Conservation (phyloP, 768 basidiomycete species). For the Phlebiopsis flavidoalba region DNA sequence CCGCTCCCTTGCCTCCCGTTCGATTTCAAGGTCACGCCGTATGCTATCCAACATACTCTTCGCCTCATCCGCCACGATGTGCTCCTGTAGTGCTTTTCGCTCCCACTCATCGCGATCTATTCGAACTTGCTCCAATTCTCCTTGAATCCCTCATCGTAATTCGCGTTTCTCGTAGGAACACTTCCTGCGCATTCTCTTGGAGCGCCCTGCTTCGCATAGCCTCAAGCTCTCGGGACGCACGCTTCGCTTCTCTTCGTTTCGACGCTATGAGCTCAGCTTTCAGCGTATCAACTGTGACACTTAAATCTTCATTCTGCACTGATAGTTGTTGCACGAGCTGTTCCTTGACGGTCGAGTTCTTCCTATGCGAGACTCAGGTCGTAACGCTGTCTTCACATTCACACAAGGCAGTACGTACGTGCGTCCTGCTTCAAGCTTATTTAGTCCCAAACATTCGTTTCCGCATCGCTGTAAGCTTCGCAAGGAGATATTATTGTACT, state of each 20-base stretch:
- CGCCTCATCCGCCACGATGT: constrained; percentile 66
- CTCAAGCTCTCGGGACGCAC: constrained; percentile 65
- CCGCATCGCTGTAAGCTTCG: constrained; percentile 90
- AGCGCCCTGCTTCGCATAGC: constrained; percentile 57
- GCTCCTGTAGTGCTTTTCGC: constrained; percentile 54
- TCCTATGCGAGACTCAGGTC: constrained; percentile 53
- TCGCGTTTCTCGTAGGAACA: constrained; percentile 68
- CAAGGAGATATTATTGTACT: constrained; percentile 83
- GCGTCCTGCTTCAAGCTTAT: constrained; percentile 96
- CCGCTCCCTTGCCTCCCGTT: constrained; percentile 53
- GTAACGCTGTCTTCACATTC: not conserved
- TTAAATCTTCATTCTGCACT: constrained; percentile 71
- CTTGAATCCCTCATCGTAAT: constrained; percentile 69
- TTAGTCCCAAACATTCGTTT: constrained; percentile 88
- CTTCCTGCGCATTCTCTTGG: constrained; percentile 69
- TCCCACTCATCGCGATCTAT: constrained; percentile 81
- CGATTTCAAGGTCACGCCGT: constrained; percentile 62
- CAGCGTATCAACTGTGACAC: constrained; percentile 68
- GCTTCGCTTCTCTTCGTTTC: constrained; percentile 63
- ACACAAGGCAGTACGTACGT: constrained; percentile 44
- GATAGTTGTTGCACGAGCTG: constrained; percentile 76
- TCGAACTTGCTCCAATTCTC: constrained; percentile 83
- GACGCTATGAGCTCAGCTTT: constrained; percentile 74
- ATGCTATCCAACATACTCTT: constrained; percentile 50
- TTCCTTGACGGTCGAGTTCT: constrained; percentile 93